These are phyloP conservation scores for Fusarium praegraminearum DNA, from an alignment of 2,329 filamentous ascomycete species.

Conservation along the genomic window DNA sequence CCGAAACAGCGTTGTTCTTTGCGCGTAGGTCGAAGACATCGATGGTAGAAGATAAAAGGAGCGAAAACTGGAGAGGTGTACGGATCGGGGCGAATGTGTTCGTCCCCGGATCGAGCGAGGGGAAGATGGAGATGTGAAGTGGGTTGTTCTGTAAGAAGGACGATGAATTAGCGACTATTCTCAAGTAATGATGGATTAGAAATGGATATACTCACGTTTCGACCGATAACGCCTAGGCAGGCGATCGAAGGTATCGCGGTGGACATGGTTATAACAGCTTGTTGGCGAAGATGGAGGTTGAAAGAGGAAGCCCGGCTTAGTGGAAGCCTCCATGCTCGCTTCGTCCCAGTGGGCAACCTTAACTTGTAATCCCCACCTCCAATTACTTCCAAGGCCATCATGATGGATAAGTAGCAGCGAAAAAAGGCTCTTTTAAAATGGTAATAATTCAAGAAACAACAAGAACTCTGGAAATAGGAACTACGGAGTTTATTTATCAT, in stretches of 20 bases:
- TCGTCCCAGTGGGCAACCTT: conserved; percentile 28
- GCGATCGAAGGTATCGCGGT: conserved; percentile 82
- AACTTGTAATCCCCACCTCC: conserved; percentile 34
- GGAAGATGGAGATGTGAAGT: conserved; percentile 91
- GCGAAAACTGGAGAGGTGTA: conserved; percentile 88
- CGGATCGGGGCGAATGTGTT: conserved; percentile 68
- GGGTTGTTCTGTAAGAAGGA: conserved; percentile 82
- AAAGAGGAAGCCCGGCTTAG: conserved; percentile 35
- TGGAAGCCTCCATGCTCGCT: conserved; percentile 39
- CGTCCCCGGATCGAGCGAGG: conserved; percentile 72
- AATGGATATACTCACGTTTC: conserved; percentile 73
- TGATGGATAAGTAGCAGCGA: conserved; percentile 2
- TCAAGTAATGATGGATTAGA: neutral
- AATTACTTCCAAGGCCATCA: conserved; percentile 22
- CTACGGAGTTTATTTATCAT: conserved; percentile 1
- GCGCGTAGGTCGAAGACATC: conserved; percentile 93
- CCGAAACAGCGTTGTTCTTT: conserved; percentile 70
- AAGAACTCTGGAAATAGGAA: neutral
- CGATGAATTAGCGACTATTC: neutral
- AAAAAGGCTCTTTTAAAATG: neutral
- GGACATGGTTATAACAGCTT: conserved; percentile 60
- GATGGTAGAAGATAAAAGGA: conserved; percentile 89
- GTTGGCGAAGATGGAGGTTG: conserved; percentile 32
- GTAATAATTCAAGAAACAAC: neutral
- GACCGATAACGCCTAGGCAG: conserved; percentile 93